A percentile compares a stretch with the other conserved stretches of the same genome.
Evolutionary conservation across 352 stramenopile species (phyloP).

Genomic region (Phytopythium kandeliae): DNA sequence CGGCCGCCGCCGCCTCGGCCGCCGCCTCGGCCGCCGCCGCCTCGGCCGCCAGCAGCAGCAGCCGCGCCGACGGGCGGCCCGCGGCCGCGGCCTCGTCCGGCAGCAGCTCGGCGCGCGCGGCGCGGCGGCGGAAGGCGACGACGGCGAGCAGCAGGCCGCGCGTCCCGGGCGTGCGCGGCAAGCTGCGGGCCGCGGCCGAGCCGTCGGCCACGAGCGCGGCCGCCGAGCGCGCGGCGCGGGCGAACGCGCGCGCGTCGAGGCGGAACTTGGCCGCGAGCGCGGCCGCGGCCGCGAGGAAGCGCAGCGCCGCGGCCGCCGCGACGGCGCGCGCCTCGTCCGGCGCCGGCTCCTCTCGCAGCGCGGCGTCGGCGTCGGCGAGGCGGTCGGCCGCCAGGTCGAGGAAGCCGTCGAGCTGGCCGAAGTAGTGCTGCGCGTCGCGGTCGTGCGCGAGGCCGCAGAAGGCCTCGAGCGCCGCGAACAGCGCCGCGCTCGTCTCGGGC

Average conservation of each 20-base stretch:
- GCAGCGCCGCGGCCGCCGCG: slow-evolving; percentile 28
- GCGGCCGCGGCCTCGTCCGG: too few species aligned
- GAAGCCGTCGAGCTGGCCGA: slow-evolving; percentile 55
- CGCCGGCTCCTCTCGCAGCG: slow-evolving; percentile 8
- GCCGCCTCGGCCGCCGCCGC: background rate
- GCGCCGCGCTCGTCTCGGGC: too few species aligned
- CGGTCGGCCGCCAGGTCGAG: slow-evolving; percentile 22
- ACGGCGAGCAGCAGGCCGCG: slow-evolving; percentile 27
- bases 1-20: background rate
- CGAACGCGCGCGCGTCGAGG: slow-evolving; percentile 25
- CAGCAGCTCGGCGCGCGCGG: slow-evolving; percentile 25
- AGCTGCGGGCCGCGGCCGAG: background rate
- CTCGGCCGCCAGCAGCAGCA: background rate
- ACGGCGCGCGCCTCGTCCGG: too few species aligned
- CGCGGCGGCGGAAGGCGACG: slow-evolving; percentile 22
- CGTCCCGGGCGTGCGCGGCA: slow-evolving; percentile 11
- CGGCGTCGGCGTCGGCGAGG: slow-evolving; percentile 1
- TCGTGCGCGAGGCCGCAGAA: slow-evolving; percentile 36
- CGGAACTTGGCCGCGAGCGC: slow-evolving; percentile 49
- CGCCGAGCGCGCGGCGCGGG: slow-evolving; percentile 25
- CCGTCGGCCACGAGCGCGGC: slow-evolving; percentile 12
- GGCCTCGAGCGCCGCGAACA: slow-evolving; percentile 43
- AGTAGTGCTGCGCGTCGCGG: slow-evolving; percentile 59
- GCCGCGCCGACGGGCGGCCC: too few species aligned
- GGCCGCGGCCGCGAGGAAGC: slow-evolving; percentile 37